phyloP scores from a whole-genome alignment of 306 rosid genomes.

The Pyrus communis region DNA sequence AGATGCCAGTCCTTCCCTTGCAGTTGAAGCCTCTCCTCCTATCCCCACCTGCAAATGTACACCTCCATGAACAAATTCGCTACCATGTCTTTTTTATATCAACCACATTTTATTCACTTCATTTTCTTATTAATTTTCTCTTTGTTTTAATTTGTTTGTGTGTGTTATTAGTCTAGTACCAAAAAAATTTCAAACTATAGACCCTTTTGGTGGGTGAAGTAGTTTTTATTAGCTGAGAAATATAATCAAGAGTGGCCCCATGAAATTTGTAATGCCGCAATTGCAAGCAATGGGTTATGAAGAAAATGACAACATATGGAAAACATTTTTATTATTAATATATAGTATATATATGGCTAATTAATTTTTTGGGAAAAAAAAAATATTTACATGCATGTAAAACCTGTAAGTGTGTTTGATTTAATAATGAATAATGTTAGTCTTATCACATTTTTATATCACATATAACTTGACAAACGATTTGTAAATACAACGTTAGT shows the following conservation, averaged over 20 bases:
- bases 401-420: not conserved
- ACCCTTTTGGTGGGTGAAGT: conserved; percentile 16
- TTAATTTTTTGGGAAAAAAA: not conserved
- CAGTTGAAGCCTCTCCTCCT: conserved; percentile 64
- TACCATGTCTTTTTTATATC: conserved; percentile 20
- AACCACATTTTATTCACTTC: not conserved
- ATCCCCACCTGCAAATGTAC: conserved; percentile 63
- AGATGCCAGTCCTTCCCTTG: conserved; percentile 43
- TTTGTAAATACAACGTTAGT: not conserved
- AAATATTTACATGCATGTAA: not conserved
- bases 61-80: conserved; percentile 8
- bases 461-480: not conserved
- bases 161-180: not conserved
- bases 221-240: conserved; percentile 29
- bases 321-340: not conserved
- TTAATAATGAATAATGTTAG: not conserved
- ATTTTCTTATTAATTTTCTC: not conserved
- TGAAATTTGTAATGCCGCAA: conserved; percentile 29
- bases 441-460: not conserved
- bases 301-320: not conserved
- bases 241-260: conserved; percentile 29
- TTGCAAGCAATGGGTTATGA: conserved; percentile 42
- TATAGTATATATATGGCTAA: not conserved
- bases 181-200: not conserved
- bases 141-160: not conserved